Base-by-base conservation (phyloP, 108 stramenopile genomes). In the Nannochloropsis salina region DNA sequence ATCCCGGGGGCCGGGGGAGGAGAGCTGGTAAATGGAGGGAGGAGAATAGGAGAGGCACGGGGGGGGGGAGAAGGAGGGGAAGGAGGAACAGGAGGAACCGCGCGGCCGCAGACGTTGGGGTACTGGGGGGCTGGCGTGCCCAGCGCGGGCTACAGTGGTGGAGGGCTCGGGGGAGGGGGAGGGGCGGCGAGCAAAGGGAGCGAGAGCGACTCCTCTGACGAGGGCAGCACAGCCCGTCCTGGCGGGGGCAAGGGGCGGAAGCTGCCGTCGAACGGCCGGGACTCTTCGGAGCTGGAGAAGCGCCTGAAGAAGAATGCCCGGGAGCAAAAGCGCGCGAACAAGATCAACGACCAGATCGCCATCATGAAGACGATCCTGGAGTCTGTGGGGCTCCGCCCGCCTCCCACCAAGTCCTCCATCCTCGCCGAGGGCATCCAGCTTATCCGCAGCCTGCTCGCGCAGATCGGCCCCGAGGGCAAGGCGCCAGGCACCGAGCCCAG, bases 371-470 rank as follows among this genome's bases (percentile, higher is more conserved):
- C 61, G 2, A 74, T 74, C n/a, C 61, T 74, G 20, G 61, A 74
- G 61, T 74, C 61, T 8, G 61, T 74, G 15, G 61, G 61, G 20
- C 61, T 74, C 61, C 61, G 61, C 3, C 61, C 61, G 15, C 61
- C 61, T n/a, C 20, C 61, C 61, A 74, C 61, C 61, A 74, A 74
- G 61, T n/a, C 20, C 61, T 74, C 61, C 61, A 74, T 74, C n/a
- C 61, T 74, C 61, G 15, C 61, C 61, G 61, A 74, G 61, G 61
- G 61, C n/a, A 74, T 74, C 2, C 61, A 74, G 61, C 61, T 74
- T 3, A 74, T 74, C 6, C 61, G 61, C 20, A 74, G 61, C 61
- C n/a, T 74, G 61, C 61, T 74, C n/a, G 61, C 61, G 4, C 61
- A 74, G 8, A 3, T 74, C 6, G 61, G 61, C 15, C 61, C 61